phyloP scores from a whole-genome alignment of 495 filamentous ascomycete genomes.

The Aspergillus bertholletiae region DNA sequence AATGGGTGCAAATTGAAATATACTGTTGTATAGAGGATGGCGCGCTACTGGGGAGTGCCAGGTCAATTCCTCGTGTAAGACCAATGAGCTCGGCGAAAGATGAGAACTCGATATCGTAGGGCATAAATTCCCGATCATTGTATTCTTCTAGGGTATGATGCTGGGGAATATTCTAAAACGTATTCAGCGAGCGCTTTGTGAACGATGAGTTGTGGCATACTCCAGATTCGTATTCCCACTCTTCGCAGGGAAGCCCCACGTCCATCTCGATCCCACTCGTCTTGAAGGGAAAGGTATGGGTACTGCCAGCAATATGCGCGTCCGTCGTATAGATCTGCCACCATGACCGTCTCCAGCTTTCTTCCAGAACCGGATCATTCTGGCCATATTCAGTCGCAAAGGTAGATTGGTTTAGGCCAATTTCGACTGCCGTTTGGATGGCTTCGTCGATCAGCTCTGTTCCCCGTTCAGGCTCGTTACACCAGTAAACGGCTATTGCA shows the following conservation, averaged over 20 bases:
- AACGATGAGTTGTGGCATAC: not conserved
- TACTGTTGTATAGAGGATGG: too few species aligned
- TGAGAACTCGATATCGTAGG: constrained; percentile 13
- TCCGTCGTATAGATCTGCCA: constrained; percentile 27
- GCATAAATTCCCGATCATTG: constrained; percentile 17
- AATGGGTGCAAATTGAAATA: constrained; percentile 12
- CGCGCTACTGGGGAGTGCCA: constrained; percentile 9
- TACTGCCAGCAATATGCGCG: constrained; percentile 24
- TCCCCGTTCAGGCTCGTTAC: constrained; percentile 15
- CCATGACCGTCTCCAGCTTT: constrained; percentile 30
- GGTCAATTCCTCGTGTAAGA: constrained; percentile 13
- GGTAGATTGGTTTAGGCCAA: constrained; percentile 21
- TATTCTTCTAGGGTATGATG: constrained; percentile 15
- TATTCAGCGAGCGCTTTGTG: not conserved
- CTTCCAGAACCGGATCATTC: constrained; percentile 16
- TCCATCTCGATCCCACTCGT: constrained; percentile 12
- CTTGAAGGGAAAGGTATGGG: constrained; percentile 17
- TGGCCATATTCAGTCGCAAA: constrained; percentile 9
- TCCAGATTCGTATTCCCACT: constrained; percentile 12
- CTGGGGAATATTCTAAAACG: constrained; percentile 10
- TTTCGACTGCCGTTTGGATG: constrained; percentile 12
- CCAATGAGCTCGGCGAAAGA: constrained; percentile 19
- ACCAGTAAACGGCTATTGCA: constrained; percentile 23
- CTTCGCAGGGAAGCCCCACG: constrained; percentile 19
- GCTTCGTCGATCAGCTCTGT: constrained; percentile 14